Evolutionary conservation across 345 rosid genomes (phyloP), one percentile per base, ranked within the genome.

Genomic region (Fremontodendron californicum): DNA sequence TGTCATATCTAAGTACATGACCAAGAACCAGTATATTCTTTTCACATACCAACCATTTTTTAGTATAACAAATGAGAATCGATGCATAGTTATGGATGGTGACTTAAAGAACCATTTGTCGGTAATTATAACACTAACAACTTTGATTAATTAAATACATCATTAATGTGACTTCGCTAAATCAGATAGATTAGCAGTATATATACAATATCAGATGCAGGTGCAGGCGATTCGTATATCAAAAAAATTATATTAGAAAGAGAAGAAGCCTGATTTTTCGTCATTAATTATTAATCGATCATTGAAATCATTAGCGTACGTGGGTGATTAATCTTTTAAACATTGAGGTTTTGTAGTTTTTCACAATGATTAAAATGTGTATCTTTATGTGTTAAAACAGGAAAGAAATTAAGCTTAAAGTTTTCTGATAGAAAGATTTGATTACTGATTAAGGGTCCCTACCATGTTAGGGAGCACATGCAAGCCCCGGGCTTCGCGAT

Each of bases 381-480:
- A 21, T 29, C 0, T 40, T 5, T 4, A 12, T 45, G 7, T 45
- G 55, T 69, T 69, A 7, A 43, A 69, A 33, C n/a, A 18, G 55
- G n/a, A 51, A 51, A 19, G 0, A 18, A 16, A n/a, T n/a, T n/a
- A n/a, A 48, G 54, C 54, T 48, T 48, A 48, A 42, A 6, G n/a
- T n/a, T n/a, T n/a, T n/a, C n/a, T n/a, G n/a, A 48, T 0, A 48
- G 13, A 48, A 16, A 33, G 35, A 33, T 33, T 33, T 33, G 1
- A 33, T 33, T 10, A 6, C 11, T 52, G 58, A 31, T 33, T 33
- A 62, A 43, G 77, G 35, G 88, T 82, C 51, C 87, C 90, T 82
- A 84, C 92, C 92, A 89, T 66, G 92, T 87, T 69, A 65, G 15
- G 45, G n/a, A 49, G 87, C 90, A 89, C 90, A 89, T 89, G 92